phyloP scores from a whole-genome alignment of 2,329 filamentous ascomycete species.

The Elsinoe ampelina region DNA sequence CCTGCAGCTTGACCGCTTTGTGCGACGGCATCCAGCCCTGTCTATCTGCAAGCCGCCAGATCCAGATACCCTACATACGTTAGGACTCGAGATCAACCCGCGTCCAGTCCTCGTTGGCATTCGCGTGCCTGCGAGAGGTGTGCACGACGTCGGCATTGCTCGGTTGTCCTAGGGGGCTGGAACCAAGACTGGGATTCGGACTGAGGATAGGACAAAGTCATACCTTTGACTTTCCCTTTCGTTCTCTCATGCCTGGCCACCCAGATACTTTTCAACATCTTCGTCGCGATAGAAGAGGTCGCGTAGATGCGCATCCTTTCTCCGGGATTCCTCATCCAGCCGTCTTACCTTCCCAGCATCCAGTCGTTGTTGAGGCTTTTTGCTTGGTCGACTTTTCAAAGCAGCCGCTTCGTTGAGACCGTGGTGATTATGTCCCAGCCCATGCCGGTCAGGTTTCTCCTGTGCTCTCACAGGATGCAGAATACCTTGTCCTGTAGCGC shows the following conservation, averaged over 20 bases:
- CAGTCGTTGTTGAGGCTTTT: conserved; percentile 33
- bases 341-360: conserved; percentile 63
- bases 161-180: too few species aligned
- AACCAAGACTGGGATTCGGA: too few species aligned
- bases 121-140: too few species aligned
- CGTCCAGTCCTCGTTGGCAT: not conserved
- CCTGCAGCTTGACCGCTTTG: conserved; percentile 5
- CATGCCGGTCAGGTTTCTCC: conserved; percentile 64
- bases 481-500: conserved; percentile 58
- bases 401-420: conserved; percentile 1
- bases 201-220: too few species aligned
- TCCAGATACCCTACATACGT: not conserved
- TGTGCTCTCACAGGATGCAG: conserved; percentile 64
- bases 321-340: conserved; percentile 49
- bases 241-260: conserved; percentile 22
- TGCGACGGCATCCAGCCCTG: not conserved
- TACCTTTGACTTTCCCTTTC: not conserved
- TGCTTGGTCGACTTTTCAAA: not conserved
- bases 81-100: not conserved
- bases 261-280: conserved; percentile 68
- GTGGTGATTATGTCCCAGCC: conserved; percentile 47
- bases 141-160: too few species aligned
- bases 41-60: not conserved
- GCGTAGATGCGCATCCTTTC: conserved; percentile 42
- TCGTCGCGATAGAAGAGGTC: conserved; percentile 64